Percentiles rank a stretch among this genome's conserved stretches.
These are phyloP conservation scores for Cucurbita maxima DNA, from an alignment of 306 rosid species.

Conservation along the genomic window DNA sequence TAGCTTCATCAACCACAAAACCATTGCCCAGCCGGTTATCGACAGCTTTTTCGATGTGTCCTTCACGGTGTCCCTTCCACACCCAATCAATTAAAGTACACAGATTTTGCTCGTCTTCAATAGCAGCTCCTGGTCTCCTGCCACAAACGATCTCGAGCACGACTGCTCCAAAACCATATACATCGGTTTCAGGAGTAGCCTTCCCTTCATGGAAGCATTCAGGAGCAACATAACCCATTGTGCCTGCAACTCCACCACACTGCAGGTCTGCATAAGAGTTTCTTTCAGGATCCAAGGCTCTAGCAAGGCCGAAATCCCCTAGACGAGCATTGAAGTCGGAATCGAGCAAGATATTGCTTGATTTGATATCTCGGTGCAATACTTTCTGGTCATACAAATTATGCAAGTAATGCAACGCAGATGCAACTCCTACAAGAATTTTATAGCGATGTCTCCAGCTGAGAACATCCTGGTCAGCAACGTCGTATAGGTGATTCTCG, in stretches of 20 bases:
- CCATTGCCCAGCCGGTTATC: slow-evolving; percentile 14
- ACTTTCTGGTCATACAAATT: slow-evolving; percentile 31
- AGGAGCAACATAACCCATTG: slow-evolving; percentile 44
- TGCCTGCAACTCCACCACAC: slow-evolving; percentile 25
- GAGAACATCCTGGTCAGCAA: slow-evolving; percentile 8
- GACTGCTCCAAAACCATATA: slow-evolving; percentile 38
- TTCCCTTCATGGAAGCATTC: slow-evolving; percentile 45
- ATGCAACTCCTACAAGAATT: slow-evolving; percentile 31
- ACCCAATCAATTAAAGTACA: slow-evolving; percentile 37
- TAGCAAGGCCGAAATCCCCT: slow-evolving; percentile 47
- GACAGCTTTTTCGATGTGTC: slow-evolving; percentile 21
- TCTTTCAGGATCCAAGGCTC: slow-evolving; percentile 31
- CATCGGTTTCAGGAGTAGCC: slow-evolving; percentile 38
- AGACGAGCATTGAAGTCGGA: slow-evolving; percentile 30
- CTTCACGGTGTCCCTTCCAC: slow-evolving; percentile 32
- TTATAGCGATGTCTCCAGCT: slow-evolving; percentile 21
- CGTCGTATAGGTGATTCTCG: slow-evolving; percentile 22
- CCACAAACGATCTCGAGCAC: slow-evolving; percentile 37
- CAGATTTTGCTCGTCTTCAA: slow-evolving; percentile 5
- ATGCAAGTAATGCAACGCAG: slow-evolving; percentile 34
- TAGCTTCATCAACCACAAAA: slow-evolving; percentile 22
- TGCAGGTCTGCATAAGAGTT: slow-evolving; percentile 36
- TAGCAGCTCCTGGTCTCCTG: slow-evolving; percentile 14
- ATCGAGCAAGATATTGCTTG: slow-evolving; percentile 30
- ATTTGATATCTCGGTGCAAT: slow-evolving; percentile 33